Conservation (phyloP, 495 filamentous ascomycete genomes). For the Penicillium paradoxum region DNA sequence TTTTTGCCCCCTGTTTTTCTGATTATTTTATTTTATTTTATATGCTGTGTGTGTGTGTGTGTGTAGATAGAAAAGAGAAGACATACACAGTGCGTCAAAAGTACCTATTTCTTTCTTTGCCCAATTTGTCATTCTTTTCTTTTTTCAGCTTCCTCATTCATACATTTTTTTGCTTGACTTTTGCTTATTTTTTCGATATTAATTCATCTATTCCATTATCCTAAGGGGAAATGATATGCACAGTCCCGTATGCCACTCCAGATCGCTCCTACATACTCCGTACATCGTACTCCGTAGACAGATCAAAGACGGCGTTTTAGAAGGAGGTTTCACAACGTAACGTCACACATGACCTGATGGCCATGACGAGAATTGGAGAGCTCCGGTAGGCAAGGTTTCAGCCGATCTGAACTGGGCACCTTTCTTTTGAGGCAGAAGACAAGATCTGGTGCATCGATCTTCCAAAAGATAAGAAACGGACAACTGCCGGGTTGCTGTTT, state of each 20-base stretch:
- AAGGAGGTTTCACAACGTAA: slow-evolving; percentile 34
- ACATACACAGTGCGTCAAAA: background rate
- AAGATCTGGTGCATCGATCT: slow-evolving; percentile 1
- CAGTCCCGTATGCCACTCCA: slow-evolving; percentile 21
- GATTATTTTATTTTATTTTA: background rate
- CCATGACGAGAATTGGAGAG: slow-evolving; percentile 21
- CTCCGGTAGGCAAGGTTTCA: slow-evolving; percentile 17
- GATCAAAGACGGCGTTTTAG: slow-evolving; percentile 25
- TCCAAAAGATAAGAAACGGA: slow-evolving; percentile 1
- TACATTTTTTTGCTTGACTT: background rate
- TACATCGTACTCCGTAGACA: background rate
- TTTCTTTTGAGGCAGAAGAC: background rate
- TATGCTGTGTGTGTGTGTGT: background rate
- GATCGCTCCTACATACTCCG: slow-evolving; percentile 9
- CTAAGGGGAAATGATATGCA: slow-evolving; percentile 29
- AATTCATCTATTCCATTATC: background rate
- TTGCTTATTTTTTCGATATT: too few species aligned
- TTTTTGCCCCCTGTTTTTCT: slow-evolving; percentile 6
- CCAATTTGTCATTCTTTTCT: background rate
- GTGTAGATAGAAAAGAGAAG: background rate
- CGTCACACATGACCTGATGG: slow-evolving; percentile 34
- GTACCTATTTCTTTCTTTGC: slow-evolving; percentile 9
- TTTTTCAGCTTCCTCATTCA: slow-evolving; percentile 3
- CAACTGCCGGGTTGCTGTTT: slow-evolving; percentile 22
- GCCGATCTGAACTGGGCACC: slow-evolving; percentile 7